Base-by-base conservation (phyloP, 2,329 filamentous ascomycete species). In the Emergomyces orientalis region DNA sequence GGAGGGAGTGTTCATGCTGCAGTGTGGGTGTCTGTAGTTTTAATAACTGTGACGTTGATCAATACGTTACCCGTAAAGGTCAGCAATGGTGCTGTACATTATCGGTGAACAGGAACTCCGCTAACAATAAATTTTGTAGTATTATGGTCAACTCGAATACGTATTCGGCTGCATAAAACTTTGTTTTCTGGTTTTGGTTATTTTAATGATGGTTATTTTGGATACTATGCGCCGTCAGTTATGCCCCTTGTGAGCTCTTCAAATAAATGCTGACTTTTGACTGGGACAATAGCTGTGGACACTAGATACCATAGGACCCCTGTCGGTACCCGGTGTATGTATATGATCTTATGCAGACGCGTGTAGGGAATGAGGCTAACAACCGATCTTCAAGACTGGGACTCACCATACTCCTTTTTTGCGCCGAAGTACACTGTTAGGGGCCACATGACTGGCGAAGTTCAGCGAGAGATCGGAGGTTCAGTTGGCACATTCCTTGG, bases 151-250 rank as follows among this genome's bases (percentile, higher is more conserved):
- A 47, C 62, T 75, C 19, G 74, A 76, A 63, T 76, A 74, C 63
- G 62, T 73, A 34, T 72, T 75, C 60, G 74, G 74, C 14, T 69
- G 67, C 59, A 67, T 71, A 57, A 76, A 76, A 63, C 69, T 76
- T 45, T 63, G 68, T 14, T 78, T 78, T 63, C 75, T 79, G 51
- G 71, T 74, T 30, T 67, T 73, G 8, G 63, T 79, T 43, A 79
- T 79, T 60, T 65, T 77, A 14, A 73, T 78, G 70, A 79, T 79
- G 64, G 69, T 78, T n/a, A 69, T 77, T 41, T 62, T 79, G 61
- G 73, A 74, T 59, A 70, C 77, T 19, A 65, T 72, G 72, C 71
- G 57, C 72, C 76, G 65, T 71, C 49, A 73, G 73, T 76, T 60
- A 9, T 7, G 25, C 13, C 14, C 41, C 11, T 7, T 7, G 34